phyloP scores from a whole-genome alignment of 257 asterid species.

The Solanum piurae region DNA sequence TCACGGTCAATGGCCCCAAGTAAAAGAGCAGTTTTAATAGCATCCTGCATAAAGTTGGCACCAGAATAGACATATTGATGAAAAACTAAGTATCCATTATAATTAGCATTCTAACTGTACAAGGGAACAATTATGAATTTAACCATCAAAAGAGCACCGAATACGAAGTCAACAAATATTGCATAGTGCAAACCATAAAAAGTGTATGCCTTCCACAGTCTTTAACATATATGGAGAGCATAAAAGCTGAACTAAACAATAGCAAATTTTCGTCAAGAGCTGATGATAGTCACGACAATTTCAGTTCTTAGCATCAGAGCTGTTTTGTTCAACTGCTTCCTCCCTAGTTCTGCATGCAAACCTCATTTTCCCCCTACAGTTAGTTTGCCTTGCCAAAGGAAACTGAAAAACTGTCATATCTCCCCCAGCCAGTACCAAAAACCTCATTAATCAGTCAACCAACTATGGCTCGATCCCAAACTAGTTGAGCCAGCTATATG shows the following conservation, averaged over 20 bases:
- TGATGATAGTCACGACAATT: not conserved
- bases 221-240: not conserved
- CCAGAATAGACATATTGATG: slow-evolving; percentile 1
- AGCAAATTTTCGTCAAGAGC: not conserved
- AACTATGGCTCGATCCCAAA: not conserved
- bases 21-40: slow-evolving; percentile 90
- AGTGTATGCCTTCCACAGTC: not conserved
- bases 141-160: not conserved
- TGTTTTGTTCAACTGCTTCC: not conserved
- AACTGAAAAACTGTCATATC: not conserved
- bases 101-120: not conserved
- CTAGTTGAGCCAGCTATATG: not conserved
- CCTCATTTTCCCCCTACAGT: not conserved
- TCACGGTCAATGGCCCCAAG: slow-evolving; percentile 97
- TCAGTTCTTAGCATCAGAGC: not conserved
- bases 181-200: not conserved
- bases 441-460: not conserved
- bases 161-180: not conserved
- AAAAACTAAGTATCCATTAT: not conserved
- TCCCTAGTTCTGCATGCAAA: not conserved
- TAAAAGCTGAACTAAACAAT: not conserved
- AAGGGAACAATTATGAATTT: not conserved
- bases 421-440: not conserved
- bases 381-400: not conserved
- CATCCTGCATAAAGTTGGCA: slow-evolving; percentile 50